These are phyloP conservation scores for Parietaria judaica DNA, from an alignment of 306 rosid species.

Conservation along the genomic window DNA sequence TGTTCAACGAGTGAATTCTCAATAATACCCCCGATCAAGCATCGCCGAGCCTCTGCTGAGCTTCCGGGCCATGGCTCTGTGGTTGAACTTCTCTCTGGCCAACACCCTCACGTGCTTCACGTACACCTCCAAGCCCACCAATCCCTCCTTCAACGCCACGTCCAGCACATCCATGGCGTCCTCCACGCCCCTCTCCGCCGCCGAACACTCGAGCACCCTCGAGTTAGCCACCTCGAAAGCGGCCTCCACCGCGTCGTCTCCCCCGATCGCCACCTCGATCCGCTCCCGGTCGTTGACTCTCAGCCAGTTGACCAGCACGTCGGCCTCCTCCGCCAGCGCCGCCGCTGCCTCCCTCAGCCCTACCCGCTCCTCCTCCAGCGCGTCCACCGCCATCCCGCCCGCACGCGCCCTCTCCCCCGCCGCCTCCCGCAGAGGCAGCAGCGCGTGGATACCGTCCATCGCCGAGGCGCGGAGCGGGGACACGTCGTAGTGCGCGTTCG, in stretches of 20 bases:
- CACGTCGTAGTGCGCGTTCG: too few species aligned
- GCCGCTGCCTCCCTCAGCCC: too few species aligned
- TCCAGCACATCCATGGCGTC: not conserved
- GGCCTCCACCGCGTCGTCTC: conserved; percentile 4
- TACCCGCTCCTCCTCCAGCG: too few species aligned
- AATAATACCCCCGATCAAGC: too few species aligned
- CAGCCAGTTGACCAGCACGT: too few species aligned
- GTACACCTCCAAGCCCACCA: not conserved
- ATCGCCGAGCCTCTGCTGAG: too few species aligned
- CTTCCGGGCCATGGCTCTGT: not conserved
- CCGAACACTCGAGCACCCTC: not conserved
- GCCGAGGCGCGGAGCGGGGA: not conserved
- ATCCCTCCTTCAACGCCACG: conserved; percentile 2
- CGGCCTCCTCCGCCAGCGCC: too few species aligned
- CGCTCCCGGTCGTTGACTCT: not conserved
- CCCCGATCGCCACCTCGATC: conserved; percentile 4
- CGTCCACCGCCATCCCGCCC: too few species aligned
- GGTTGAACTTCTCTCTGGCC: not conserved
- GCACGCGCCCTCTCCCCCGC: too few species aligned
- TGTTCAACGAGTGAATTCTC: too few species aligned
- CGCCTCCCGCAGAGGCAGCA: not conserved
- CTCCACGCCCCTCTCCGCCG: conserved; percentile 1
- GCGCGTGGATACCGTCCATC: not conserved
- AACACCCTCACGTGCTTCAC: not conserved
- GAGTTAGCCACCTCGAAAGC: not conserved